These are phyloP conservation scores for Thermothielavioides terrestris DNA, from an alignment of 495 filamentous ascomycete genomes.

Conservation along the genomic window DNA sequence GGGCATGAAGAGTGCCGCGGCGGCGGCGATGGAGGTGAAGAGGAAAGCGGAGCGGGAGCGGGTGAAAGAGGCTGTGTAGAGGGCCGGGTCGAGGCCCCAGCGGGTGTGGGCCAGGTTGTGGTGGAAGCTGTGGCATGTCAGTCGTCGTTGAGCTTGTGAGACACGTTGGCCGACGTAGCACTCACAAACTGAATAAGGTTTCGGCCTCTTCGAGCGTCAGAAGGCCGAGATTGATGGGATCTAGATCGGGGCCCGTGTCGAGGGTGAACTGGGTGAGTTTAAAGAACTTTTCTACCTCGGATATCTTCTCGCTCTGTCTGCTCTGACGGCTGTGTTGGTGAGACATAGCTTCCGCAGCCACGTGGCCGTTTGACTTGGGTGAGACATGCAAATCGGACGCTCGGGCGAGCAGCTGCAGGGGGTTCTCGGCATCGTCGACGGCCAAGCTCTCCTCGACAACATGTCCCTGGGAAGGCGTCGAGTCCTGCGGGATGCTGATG, in stretches of 20 bases:
- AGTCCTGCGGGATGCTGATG: constrained; percentile 21
- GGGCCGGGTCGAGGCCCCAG: constrained; percentile 60
- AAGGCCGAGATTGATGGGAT: constrained; percentile 59
- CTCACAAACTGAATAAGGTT: constrained; percentile 55
- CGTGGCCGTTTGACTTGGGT: constrained; percentile 27
- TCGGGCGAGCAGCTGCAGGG: constrained; percentile 58
- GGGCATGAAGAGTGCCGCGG: constrained; percentile 55
- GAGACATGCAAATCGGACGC: constrained; percentile 60
- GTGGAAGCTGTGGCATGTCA: constrained; percentile 45
- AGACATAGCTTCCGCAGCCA: constrained; percentile 13
- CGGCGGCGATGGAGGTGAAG: constrained; percentile 60
- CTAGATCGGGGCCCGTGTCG: constrained; percentile 53
- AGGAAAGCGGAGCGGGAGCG: constrained; percentile 59
- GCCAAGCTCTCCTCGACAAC: constrained; percentile 38
- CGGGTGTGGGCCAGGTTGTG: constrained; percentile 62
- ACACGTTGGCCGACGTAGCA: background rate
- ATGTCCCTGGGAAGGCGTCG: constrained; percentile 25
- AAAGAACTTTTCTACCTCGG: constrained; percentile 47
- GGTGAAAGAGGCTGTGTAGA: constrained; percentile 57
- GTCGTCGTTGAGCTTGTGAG: background rate
- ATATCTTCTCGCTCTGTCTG: constrained; percentile 22
- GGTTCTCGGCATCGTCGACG: constrained; percentile 66
- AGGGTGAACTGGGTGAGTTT: constrained; percentile 50
- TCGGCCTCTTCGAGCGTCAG: constrained; percentile 54
- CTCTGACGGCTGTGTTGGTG: constrained; percentile 18